phyloP scores from a whole-genome alignment of 305 asterid species.

The Fraxinus dipetala region DNA sequence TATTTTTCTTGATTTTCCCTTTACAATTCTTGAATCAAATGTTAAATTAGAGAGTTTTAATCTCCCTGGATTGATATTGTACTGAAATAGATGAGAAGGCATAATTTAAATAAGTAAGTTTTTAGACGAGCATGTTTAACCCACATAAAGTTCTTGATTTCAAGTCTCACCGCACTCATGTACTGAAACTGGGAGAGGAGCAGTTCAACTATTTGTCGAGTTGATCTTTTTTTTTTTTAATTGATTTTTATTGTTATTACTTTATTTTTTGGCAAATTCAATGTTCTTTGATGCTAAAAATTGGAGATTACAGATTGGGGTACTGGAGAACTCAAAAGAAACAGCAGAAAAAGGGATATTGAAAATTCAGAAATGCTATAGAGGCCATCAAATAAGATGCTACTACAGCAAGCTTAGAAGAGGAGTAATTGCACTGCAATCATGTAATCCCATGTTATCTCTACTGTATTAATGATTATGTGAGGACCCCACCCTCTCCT shows the following conservation, averaged over 20 bases:
- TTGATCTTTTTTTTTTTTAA: no score
- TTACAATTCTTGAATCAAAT: background rate
- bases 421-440: constrained; percentile 54
- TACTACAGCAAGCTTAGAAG: constrained; percentile 36
- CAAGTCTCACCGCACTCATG: background rate
- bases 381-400: constrained; percentile 42
- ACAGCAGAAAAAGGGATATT: constrained; percentile 24
- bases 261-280: background rate
- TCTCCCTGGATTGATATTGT: background rate
- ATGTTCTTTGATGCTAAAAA: background rate
- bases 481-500: background rate
- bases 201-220: background rate
- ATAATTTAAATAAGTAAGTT: background rate
- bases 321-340: constrained; percentile 21
- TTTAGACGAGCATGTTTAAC: background rate
- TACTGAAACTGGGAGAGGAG: no score
- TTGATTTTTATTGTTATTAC: no score
- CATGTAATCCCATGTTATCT: constrained; percentile 46
- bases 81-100: background rate
- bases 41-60: background rate
- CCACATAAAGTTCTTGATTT: background rate
- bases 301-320: constrained; percentile 23
- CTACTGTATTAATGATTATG: background rate
- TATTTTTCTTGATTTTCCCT: background rate
- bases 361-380: constrained; percentile 44